Evolutionary conservation across 169 alveolate genomes (phyloP), one percentile per base, ranked within the genome.

Genomic region (Plasmodium vinckei): DNA sequence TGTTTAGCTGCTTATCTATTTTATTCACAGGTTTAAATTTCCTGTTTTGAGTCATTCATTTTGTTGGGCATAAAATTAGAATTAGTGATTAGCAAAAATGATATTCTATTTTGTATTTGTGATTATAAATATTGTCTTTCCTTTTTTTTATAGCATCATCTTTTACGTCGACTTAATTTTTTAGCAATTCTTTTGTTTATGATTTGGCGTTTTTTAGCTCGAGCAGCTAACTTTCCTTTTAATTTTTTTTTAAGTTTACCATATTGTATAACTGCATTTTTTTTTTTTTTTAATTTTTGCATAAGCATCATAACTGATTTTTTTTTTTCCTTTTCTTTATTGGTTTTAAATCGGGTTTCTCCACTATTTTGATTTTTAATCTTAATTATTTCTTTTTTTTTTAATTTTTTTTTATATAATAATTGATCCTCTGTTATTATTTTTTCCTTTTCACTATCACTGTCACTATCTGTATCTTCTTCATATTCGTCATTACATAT

Each of bases 171-270:
- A 9, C 88, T 64, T 46, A 77, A 64, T 46, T 77, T 77, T 44
- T 77, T 77, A 3, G 77, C 69, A 64, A 77, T 51, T 15, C 88
- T 39, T 56, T 64, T 77, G 9, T 77, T 67, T 5, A 77, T 13
- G 21, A 77, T 77, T 64, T 75, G 77, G 44, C 67, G 63, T 7
- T 77, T 77, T 69, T 77, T 77, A 1, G 88, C 88, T 33, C 88
- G 15, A 2, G 88, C 77, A 9, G 88, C 88, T 7, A 77, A 44
- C 27, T 77, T 77, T 15, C 88, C 88, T 25, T 77, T 77, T 25
- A 77, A 65, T 23, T 77, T 77, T 57, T 77, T 77, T 54, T 77
- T 77, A 5, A 77, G 49, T 17, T 77, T 77, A 9, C 88, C 88
- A 33, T 77, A 77, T 42, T 77, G 73, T 4, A 54, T 42, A 7